phyloP scores from a whole-genome alignment of 495 filamentous ascomycete genomes.

The Hypoxylon fragiforme region DNA sequence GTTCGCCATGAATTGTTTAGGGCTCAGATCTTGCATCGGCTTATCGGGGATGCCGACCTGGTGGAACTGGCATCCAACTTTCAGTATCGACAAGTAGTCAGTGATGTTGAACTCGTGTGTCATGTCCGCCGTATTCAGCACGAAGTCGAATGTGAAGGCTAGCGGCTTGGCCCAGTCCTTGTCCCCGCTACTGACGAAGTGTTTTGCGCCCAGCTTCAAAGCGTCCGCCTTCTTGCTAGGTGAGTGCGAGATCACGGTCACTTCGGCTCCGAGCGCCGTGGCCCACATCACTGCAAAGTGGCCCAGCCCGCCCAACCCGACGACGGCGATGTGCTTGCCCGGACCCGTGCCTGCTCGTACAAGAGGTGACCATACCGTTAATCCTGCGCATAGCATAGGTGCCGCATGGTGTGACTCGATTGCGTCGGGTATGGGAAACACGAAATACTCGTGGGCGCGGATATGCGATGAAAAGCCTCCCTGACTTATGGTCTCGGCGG shows the following conservation, averaged over 20 bases:
- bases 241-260: conserved; percentile 68
- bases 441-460: conserved; percentile 75
- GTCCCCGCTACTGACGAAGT: conserved; percentile 67
- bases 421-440: conserved; percentile 73
- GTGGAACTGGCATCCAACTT: conserved; percentile 73
- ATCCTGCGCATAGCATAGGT: conserved; percentile 79
- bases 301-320: conserved; percentile 74
- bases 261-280: conserved; percentile 66
- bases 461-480: conserved; percentile 58
- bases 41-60: conserved; percentile 73
- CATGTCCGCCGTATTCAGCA: conserved; percentile 72
- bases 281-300: conserved; percentile 66
- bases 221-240: conserved; percentile 64
- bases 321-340: conserved; percentile 69
- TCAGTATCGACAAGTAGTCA: conserved; percentile 68
- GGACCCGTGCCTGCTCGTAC: conserved; percentile 63
- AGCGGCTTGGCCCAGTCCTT: conserved; percentile 63
- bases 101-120: conserved; percentile 66
- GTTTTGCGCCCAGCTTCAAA: conserved; percentile 61
- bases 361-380: conserved; percentile 72
- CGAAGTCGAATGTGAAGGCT: conserved; percentile 70
- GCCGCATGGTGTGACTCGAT: conserved; percentile 66
- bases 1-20: conserved; percentile 64
- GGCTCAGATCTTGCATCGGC: conserved; percentile 63
- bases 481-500: conserved; percentile 35